Conservation (phyloP, 2,329 filamentous ascomycete genomes). For the Dactylonectria estremocensis region DNA sequence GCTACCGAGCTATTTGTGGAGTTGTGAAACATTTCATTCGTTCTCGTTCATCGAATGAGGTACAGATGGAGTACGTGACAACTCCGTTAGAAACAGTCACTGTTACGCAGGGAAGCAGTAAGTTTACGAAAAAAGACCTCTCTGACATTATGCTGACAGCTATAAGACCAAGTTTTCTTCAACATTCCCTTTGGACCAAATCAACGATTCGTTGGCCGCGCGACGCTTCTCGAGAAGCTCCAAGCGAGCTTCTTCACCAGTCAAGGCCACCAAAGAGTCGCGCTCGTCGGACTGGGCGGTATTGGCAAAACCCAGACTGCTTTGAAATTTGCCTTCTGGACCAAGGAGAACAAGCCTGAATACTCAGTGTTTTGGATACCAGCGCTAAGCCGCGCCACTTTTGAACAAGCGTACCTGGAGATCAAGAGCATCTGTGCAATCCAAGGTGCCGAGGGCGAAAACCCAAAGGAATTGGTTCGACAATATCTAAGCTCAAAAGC, state of each 20-base stretch:
- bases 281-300: neutral
- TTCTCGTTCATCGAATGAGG: neutral
- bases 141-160: neutral
- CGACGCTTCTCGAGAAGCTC: neutral
- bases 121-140: neutral
- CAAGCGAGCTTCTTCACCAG: neutral
- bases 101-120: neutral
- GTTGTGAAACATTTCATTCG: conserved; percentile 11
- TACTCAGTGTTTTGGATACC: conserved; percentile 55
- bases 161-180: neutral
- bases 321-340: conserved; percentile 34
- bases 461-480: neutral
- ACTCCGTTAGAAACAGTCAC: neutral
- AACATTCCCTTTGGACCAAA: neutral
- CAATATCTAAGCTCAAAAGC: conserved; percentile 46
- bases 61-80: neutral
- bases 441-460: conserved; percentile 42
- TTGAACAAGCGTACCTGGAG: conserved; percentile 50
- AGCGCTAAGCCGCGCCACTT: conserved; percentile 47
- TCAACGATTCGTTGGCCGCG: neutral
- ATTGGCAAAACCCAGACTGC: conserved; percentile 35
- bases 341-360: conserved; percentile 5
- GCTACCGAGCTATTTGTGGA: conserved; percentile 43
- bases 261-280: neutral
- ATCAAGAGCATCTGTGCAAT: conserved; percentile 47